Percentiles rank a stretch among this genome's conserved stretches.
These are phyloP conservation scores for Euryodendron excelsum DNA, from an alignment of 148 eudicot species.

Conservation along the genomic window DNA sequence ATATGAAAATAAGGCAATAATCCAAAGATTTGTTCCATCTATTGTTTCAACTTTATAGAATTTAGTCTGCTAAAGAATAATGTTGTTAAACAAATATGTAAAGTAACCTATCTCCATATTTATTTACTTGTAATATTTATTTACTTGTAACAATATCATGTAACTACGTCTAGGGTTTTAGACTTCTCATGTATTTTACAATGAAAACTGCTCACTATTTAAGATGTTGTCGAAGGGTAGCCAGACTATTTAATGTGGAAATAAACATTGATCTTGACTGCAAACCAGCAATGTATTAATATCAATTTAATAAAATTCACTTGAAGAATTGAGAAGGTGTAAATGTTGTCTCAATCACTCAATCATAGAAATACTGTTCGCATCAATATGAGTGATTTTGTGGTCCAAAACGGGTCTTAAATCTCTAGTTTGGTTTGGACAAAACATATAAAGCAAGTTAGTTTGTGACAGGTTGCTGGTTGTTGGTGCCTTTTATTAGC, in stretches of 20 bases:
- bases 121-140: too few species aligned
- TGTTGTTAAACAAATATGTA: too few species aligned
- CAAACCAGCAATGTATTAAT: neutral
- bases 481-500: conserved; percentile 1
- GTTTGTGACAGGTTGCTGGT: neutral
- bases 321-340: neutral
- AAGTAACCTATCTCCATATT: too few species aligned
- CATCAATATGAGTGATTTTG: neutral
- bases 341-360: neutral
- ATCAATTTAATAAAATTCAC: neutral
- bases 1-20: too few species aligned
- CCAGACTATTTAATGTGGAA: neutral
- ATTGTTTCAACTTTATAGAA: too few species aligned
- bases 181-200: too few species aligned
- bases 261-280: neutral
- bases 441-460: neutral
- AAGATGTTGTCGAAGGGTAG: neutral
- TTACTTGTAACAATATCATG: too few species aligned
- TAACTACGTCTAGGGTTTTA: too few species aligned
- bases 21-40: too few species aligned
- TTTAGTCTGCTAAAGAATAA: too few species aligned
- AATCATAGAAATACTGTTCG: neutral
- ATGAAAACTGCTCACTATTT: too few species aligned
- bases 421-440: too few species aligned
- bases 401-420: neutral